Evolutionary conservation across 2,329 filamentous ascomycete genomes (phyloP).

Genomic region (Cercospora sesami): DNA sequence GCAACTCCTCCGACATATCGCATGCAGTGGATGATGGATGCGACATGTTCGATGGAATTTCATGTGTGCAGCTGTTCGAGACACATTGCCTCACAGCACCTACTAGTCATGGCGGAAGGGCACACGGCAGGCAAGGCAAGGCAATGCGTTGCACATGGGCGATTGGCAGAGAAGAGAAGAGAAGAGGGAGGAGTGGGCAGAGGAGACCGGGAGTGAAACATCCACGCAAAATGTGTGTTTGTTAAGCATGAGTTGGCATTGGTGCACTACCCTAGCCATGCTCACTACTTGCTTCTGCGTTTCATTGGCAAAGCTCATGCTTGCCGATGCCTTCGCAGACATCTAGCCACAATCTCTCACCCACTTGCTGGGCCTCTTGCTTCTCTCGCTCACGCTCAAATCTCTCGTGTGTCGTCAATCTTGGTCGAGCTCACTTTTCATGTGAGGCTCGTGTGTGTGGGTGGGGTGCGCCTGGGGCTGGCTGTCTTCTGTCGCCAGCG

Average conservation of each 20-base stretch:
- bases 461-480: slow-evolving; percentile 11
- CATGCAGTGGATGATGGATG: background rate
- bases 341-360: slow-evolving; percentile 19
- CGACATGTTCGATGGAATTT: slow-evolving; percentile 12
- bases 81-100: background rate
- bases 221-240: slow-evolving; percentile 6
- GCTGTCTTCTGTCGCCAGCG: slow-evolving; percentile 21
- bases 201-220: slow-evolving; percentile 11
- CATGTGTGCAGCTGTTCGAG: background rate
- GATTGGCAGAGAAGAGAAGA: background rate
- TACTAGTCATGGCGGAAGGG: background rate
- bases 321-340: slow-evolving; percentile 23
- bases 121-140: background rate
- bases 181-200: background rate
- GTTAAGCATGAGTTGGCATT: slow-evolving; percentile 24
- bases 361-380: slow-evolving; percentile 7
- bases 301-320: slow-evolving; percentile 21
- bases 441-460: slow-evolving; percentile 3
- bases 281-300: slow-evolving; percentile 22
- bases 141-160: background rate
- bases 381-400: background rate
- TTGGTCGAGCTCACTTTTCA: slow-evolving; percentile 15
- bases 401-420: slow-evolving; percentile 20
- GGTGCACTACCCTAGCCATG: slow-evolving; percentile 26
- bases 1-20: slow-evolving; percentile 11